Conservation (phyloP, 2,329 filamentous ascomycete genomes). For the Septoria petroselini region DNA sequence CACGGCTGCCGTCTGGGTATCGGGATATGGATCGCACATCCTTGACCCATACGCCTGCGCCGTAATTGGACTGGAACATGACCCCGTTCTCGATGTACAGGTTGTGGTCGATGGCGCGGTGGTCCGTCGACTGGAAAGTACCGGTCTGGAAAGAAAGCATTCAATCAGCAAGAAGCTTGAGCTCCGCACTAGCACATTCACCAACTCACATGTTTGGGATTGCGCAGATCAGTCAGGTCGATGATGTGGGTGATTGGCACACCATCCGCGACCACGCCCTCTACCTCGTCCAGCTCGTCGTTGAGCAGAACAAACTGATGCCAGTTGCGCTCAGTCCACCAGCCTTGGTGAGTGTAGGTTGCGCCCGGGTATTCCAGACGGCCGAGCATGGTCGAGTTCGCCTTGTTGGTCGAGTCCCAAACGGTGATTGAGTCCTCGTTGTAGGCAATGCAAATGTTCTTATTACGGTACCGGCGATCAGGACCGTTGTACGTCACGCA, state of each 20-base stretch:
- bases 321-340: constrained; percentile 42
- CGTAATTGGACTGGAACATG: constrained; percentile 40
- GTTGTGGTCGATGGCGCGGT: constrained; percentile 43
- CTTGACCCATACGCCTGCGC: constrained; percentile 37
- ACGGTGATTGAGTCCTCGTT: constrained; percentile 49
- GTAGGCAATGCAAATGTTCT: constrained; percentile 53
- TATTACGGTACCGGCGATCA: constrained; percentile 44
- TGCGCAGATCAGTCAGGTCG: constrained; percentile 43
- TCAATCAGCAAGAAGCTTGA: constrained; percentile 13
- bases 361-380: constrained; percentile 56
- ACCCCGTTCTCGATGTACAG: constrained; percentile 41
- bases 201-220: constrained; percentile 14
- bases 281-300: constrained; percentile 53
- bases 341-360: constrained; percentile 59
- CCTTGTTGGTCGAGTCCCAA: constrained; percentile 49
- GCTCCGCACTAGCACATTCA: background rate
- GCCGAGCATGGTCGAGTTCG: constrained; percentile 48
- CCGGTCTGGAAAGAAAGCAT: constrained; percentile 43
- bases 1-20: constrained; percentile 46
- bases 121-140: constrained; percentile 37
- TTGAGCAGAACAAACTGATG: constrained; percentile 50
- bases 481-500: constrained; percentile 53
- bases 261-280: constrained; percentile 44
- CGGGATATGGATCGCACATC: constrained; percentile 38
- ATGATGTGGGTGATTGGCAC: constrained; percentile 53